These are phyloP conservation scores for Psophocarpus tetragonolobus DNA, from an alignment of 306 rosid species.

Conservation along the genomic window DNA sequence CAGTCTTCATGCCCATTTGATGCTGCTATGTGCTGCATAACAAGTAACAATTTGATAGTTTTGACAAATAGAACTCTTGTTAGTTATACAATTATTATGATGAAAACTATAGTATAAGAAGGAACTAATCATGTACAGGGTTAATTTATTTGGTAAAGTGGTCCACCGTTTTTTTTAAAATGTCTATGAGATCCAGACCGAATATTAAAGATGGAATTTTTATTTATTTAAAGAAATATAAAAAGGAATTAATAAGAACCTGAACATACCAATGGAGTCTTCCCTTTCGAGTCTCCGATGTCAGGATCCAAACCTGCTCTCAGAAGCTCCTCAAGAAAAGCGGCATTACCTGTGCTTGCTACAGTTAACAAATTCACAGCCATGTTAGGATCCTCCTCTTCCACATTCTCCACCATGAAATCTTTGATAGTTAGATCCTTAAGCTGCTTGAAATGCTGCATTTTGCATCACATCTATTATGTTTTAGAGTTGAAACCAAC, in stretches of 20 bases:
- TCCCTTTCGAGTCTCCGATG: conserved; percentile 69
- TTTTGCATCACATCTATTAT: conserved; percentile 5
- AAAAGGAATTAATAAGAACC: neutral
- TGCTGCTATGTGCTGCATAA: conserved; percentile 75
- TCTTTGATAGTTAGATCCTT: conserved; percentile 52
- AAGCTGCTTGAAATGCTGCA: conserved; percentile 72
- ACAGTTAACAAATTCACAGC: conserved; percentile 55
- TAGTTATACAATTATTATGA: neutral
- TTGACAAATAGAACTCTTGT: conserved; percentile 8
- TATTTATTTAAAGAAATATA: neutral
- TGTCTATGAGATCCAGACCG: neutral
- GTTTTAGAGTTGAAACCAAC: neutral
- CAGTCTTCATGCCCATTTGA: conserved; percentile 77
- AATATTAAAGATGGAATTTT: neutral
- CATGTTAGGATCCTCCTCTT: conserved; percentile 60
- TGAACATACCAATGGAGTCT: conserved; percentile 68
- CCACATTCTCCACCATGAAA: conserved; percentile 45
- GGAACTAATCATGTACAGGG: neutral
- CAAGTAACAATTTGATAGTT: conserved; percentile 20
- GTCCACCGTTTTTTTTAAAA: neutral
- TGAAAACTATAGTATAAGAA: neutral
- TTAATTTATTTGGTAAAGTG: neutral
- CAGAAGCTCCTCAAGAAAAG: conserved; percentile 79
- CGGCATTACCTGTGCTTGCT: conserved; percentile 67
- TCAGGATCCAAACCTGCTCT: conserved; percentile 78